phyloP scores from a whole-genome alignment of 768 basidiomycete species.

The Rhodosporidiobolus sp. region DNA sequence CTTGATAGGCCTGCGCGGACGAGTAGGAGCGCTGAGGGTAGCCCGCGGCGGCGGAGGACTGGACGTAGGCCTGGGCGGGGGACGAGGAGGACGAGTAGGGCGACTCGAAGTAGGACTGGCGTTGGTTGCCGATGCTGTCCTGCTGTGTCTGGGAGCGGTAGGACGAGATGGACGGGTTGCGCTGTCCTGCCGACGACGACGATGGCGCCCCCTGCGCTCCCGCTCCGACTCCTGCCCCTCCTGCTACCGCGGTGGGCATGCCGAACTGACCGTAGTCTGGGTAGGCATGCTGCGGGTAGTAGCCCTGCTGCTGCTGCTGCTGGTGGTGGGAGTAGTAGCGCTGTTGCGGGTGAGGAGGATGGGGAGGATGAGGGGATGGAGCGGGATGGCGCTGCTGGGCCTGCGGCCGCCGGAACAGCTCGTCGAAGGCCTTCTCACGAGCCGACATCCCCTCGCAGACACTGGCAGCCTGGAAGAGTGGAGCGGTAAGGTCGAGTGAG shows the following conservation, averaged over 20 bases:
- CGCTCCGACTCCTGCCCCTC: neutral
- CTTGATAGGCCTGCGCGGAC: neutral
- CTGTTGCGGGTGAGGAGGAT: neutral
- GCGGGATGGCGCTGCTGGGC: neutral
- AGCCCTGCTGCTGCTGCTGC: slow-evolving; percentile 8
- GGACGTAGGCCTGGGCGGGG: neutral
- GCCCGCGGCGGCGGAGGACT: neutral
- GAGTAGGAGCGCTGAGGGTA: slow-evolving; percentile 5
- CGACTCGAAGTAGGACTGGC: slow-evolving; percentile 22
- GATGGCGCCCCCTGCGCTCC: neutral
- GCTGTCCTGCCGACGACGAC: too few relatives aligned
- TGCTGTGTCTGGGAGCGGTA: neutral
- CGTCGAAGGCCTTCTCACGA: slow-evolving; percentile 23
- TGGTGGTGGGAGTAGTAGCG: neutral
- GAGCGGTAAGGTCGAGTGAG: too few relatives aligned
- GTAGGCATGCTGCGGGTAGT: slow-evolving; percentile 7
- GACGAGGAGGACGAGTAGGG: neutral
- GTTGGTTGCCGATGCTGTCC: neutral
- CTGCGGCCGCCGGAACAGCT: slow-evolving; percentile 22
- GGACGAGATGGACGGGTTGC: neutral
- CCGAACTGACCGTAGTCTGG: slow-evolving; percentile 25
- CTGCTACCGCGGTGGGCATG: neutral
- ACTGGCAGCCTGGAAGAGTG: too few relatives aligned
- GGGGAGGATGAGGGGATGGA: neutral
- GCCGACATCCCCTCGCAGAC: too few relatives aligned